Evolutionary conservation across 1,284 basidiomycete genomes (phyloP).

Genomic region (Ceratobasidium sp.): DNA sequence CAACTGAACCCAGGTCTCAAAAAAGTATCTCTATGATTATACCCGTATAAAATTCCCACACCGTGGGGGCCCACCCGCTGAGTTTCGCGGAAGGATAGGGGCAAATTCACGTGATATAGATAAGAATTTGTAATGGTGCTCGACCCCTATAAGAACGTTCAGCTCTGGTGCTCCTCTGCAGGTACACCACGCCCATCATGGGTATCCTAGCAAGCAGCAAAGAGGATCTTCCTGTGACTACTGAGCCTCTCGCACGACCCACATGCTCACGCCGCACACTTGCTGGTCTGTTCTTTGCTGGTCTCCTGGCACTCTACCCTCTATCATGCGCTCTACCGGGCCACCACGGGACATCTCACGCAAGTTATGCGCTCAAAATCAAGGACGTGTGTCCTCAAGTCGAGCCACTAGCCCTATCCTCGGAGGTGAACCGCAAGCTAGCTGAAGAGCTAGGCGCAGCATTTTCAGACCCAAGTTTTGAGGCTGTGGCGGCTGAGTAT

Average conservation of each 20-base stretch:
- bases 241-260: background rate
- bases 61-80: no score
- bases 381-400: slow-evolving; percentile 11
- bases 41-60: no score
- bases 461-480: slow-evolving; percentile 22
- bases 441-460: background rate
- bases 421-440: background rate
- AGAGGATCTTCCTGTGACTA: background rate
- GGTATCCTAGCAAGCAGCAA: background rate
- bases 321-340: background rate
- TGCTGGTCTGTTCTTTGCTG: background rate
- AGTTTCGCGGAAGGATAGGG: no score
- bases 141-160: no score
- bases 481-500: slow-evolving; percentile 21
- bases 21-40: no score
- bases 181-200: background rate
- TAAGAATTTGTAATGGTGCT: no score
- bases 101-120: no score
- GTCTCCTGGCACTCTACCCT: background rate
- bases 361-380: background rate
- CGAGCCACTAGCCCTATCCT: background rate
- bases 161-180: no score
- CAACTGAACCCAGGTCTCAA: no score
- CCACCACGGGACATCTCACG: background rate
- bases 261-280: background rate